phyloP scores from a whole-genome alignment of 2,329 filamentous ascomycete species.

The Uncinocarpus reesii region DNA sequence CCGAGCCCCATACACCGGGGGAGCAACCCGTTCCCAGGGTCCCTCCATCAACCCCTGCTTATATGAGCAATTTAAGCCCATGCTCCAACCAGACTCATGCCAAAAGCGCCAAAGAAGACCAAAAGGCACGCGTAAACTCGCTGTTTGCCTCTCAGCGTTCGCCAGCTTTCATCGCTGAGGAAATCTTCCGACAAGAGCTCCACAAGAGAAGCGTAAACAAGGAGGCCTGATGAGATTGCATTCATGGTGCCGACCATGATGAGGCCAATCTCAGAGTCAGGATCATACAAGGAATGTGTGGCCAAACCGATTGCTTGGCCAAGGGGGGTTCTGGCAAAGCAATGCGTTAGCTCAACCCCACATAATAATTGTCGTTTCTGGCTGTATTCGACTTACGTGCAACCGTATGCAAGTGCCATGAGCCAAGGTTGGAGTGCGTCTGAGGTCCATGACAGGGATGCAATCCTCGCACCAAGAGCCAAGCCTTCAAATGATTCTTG shows the following conservation, averaged over 20 bases:
- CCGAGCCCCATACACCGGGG: background rate
- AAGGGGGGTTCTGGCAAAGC: slow-evolving; percentile 57
- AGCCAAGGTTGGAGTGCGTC: slow-evolving; percentile 45
- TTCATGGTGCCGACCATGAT: slow-evolving; percentile 76
- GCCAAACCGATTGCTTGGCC: slow-evolving; percentile 70
- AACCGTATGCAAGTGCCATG: slow-evolving; percentile 67
- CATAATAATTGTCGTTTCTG: background rate
- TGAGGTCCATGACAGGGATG: slow-evolving; percentile 24
- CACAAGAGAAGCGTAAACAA: slow-evolving; percentile 67
- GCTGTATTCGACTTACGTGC: slow-evolving; percentile 29
- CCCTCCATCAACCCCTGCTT: background rate
- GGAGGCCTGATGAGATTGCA: slow-evolving; percentile 63
- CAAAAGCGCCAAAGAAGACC: slow-evolving; percentile 52
- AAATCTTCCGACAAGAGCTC: slow-evolving; percentile 73
- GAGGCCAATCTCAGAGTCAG: slow-evolving; percentile 59
- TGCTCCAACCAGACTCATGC: slow-evolving; percentile 63
- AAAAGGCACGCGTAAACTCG: slow-evolving; percentile 53
- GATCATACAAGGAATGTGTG: slow-evolving; percentile 64
- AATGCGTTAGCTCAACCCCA: background rate
- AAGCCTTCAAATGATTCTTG: slow-evolving; percentile 31
- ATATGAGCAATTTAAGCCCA: slow-evolving; percentile 46
- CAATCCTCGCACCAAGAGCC: slow-evolving; percentile 28
- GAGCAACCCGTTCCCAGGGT: background rate
- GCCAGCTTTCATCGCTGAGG: slow-evolving; percentile 63
- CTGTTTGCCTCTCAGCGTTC: slow-evolving; percentile 50